These are phyloP conservation scores for Ophiostoma sp. DNA, from an alignment of 2,329 filamentous ascomycete species.

Conservation along the genomic window DNA sequence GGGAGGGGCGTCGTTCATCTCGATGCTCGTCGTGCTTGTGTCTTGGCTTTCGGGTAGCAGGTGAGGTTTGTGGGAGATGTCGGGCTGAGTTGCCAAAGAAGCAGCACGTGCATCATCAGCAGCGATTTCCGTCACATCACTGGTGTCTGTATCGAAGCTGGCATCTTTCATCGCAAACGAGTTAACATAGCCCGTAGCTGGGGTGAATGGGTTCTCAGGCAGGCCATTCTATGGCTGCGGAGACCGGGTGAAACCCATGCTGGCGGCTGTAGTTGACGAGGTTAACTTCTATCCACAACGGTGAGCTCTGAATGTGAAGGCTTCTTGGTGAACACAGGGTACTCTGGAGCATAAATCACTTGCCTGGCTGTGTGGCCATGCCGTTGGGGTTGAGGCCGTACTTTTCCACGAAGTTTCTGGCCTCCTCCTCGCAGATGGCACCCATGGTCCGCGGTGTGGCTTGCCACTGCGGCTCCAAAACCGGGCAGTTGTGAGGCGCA, in stretches of 20 bases:
- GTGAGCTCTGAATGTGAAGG: background rate
- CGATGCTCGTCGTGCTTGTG: background rate
- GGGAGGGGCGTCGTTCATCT: background rate
- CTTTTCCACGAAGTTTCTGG: background rate
- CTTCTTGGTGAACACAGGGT: background rate
- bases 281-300: background rate
- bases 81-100: background rate
- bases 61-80: too few species aligned
- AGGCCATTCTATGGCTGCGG: background rate
- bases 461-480: background rate
- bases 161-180: background rate
- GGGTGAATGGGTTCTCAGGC: background rate
- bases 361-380: background rate
- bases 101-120: background rate
- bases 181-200: background rate
- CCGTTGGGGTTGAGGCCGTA: background rate
- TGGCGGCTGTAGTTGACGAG: background rate
- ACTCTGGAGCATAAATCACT: background rate
- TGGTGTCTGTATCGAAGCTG: background rate
- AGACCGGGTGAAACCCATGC: background rate
- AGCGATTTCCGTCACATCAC: background rate
- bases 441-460: background rate
- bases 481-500: background rate
- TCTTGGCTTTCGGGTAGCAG: background rate
- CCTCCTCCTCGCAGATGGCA: background rate